Percentiles rank a stretch among this genome's conserved stretches.
Conservation (phyloP, 169 alveolate genomes). For the Fabrea salina region DNA sequence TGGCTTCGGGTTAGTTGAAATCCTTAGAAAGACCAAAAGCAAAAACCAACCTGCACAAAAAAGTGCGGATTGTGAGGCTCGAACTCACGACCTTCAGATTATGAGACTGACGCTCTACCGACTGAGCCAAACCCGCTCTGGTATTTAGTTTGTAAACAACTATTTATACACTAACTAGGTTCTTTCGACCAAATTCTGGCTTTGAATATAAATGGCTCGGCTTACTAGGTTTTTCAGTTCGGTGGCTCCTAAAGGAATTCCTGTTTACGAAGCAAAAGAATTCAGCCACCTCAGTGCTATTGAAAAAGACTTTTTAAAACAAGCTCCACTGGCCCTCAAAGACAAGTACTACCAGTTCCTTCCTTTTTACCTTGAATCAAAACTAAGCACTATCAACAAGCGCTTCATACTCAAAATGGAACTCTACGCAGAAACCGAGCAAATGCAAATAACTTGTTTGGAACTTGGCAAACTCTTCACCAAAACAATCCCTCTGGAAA, state of each 20-base stretch:
- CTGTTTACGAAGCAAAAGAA: constrained; percentile 9
- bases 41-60: too few species aligned
- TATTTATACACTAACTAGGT: too few species aligned
- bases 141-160: too few species aligned
- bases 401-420: constrained; percentile 49
- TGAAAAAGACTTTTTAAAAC: not conserved
- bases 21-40: too few species aligned
- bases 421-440: constrained; percentile 34
- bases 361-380: constrained; percentile 48
- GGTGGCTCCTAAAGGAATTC: not conserved
- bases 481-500: constrained; percentile 31
- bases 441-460: constrained; percentile 32
- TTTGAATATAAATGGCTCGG: not conserved
- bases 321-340: not conserved
- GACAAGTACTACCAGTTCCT: constrained; percentile 37
- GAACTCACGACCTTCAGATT: too few species aligned
- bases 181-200: too few species aligned
- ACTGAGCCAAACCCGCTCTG: too few species aligned
- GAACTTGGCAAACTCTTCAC: constrained; percentile 16
- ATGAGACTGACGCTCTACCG: too few species aligned
- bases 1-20: too few species aligned
- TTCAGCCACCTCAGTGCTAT: not conserved
- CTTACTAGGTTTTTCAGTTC: not conserved
- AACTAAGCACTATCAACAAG: not conserved
- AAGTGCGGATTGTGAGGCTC: too few species aligned